A percentile compares a stretch with the other conserved stretches of the same genome.
These are phyloP conservation scores for Chalara sp. DNA, from an alignment of 2,329 filamentous ascomycete genomes.

Conservation along the genomic window DNA sequence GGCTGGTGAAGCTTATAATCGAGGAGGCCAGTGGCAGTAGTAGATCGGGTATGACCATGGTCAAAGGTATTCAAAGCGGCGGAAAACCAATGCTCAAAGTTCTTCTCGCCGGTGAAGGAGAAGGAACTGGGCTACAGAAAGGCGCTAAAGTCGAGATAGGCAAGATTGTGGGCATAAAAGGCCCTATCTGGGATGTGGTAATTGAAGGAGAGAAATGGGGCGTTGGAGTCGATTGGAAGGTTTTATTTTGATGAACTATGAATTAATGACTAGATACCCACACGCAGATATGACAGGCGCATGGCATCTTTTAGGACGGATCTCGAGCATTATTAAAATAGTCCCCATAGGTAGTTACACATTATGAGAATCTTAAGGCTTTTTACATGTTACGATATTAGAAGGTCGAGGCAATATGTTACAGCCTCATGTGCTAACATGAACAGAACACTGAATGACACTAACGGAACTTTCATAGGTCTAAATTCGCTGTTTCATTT, in stretches of 20 bases:
- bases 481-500: no score
- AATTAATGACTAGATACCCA: slow-evolving; percentile 1
- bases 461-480: no score
- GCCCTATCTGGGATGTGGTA: slow-evolving; percentile 27
- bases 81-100: slow-evolving; percentile 14
- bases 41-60: slow-evolving; percentile 21
- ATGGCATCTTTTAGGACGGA: not conserved
- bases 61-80: slow-evolving; percentile 17
- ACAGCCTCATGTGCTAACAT: not conserved
- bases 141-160: slow-evolving; percentile 19
- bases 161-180: slow-evolving; percentile 24
- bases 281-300: not conserved
- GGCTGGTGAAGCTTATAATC: slow-evolving; percentile 23
- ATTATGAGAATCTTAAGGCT: not conserved
- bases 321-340: not conserved
- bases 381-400: not conserved
- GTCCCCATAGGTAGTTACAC: slow-evolving; percentile 1
- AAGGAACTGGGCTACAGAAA: slow-evolving; percentile 18
- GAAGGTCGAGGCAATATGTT: not conserved
- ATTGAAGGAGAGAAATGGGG: slow-evolving; percentile 26
- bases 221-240: slow-evolving; percentile 29
- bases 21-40: slow-evolving; percentile 20
- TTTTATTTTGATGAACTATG: slow-evolving; percentile 13
- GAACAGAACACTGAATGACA: not conserved
- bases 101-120: slow-evolving; percentile 25